A percentile compares a stretch with the other conserved stretches of the same genome.
Evolutionary conservation across 1,284 basidiomycete species (phyloP).

Genomic region (Ganoderma lingzhi): DNA sequence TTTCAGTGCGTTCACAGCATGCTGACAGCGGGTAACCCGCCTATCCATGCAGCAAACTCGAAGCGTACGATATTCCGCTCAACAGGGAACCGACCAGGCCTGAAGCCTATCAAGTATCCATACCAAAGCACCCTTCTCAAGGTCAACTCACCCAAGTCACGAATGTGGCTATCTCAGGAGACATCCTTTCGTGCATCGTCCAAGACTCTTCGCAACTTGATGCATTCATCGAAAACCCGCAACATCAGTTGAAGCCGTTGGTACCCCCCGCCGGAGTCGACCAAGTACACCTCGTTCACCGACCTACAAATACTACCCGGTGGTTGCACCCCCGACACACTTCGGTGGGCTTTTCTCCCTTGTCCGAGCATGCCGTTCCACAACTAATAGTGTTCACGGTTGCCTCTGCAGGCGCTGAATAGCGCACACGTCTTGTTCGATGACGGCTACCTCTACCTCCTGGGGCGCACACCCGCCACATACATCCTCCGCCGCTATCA

Average conservation of each 20-base stretch:
- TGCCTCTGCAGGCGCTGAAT: not conserved
- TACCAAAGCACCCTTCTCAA: not conserved
- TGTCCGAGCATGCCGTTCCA: not conserved
- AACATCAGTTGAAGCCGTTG: not conserved
- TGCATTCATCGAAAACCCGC: not conserved
- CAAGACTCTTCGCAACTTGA: not conserved
- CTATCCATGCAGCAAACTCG: not conserved
- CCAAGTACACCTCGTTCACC: not conserved
- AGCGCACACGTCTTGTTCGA: not conserved
- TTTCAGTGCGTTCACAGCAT: not conserved
- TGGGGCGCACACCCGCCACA: not conserved
- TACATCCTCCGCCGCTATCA: not conserved
- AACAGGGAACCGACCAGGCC: not conserved
- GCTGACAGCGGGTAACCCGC: not conserved
- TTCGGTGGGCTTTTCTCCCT: not conserved
- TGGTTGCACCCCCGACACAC: constrained; percentile 3
- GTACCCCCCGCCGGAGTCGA: not conserved
- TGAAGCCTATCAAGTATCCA: constrained; percentile 1
- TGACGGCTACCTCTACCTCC: not conserved
- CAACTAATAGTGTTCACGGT: not conserved
- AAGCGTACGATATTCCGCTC: not conserved
- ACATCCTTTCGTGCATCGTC: not conserved
- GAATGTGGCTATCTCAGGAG: not conserved
- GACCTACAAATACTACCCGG: not conserved
- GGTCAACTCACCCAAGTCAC: not conserved